Base-by-base conservation (phyloP, 805 yeast species). In the Geotrichum ghanense region DNA sequence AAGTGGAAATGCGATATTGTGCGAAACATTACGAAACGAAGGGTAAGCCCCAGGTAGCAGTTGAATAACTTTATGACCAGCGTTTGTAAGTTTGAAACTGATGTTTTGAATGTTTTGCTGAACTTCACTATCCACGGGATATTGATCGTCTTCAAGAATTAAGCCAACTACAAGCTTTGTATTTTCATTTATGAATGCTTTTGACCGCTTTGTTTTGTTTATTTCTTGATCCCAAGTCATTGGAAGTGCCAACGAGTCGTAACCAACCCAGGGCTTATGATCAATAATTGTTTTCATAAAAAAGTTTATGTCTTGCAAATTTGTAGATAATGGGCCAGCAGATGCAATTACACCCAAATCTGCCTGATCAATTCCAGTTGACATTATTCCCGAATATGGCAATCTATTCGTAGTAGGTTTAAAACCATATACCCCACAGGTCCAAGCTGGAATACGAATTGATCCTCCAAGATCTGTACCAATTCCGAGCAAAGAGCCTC, bases 281-380 rank as follows among this genome's bases (percentile, higher is more conserved):
- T 23, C 53, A 3, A 54, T 39, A 19, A 47, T 35, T n/a, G 46
- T 26, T 49, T 74, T 70, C 86, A 81, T 81, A 67, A 79, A 79
- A 46, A 76, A 64, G 10, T 81, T 86, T 51, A 83, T 62, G 62
- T 81, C 89, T 3, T 76, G 81, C 43, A 78, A 66, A 2, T 75
- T 63, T 53, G 81, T 70, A 3, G 83, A 70, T 64, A 82, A 59
- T 37, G 89, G 89, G 19, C 89, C 89, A 41, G 72, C 70, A 22
- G 78, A 80, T 21, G 23, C 31, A 16, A 35, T 20, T 20, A 21
- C 42, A 25, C 46, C 40, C 16, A 34, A 34, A 34, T 21, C 41
- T 20, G 42, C 10, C 6, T 6, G 10, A 31, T 31, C 37, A 31
- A 19, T 19, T 6, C 37, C 37, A 5, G 37, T 6, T 10, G 37